These are phyloP conservation scores for Lasiosphaeria miniovina DNA, from an alignment of 495 filamentous ascomycete species.

Conservation along the genomic window DNA sequence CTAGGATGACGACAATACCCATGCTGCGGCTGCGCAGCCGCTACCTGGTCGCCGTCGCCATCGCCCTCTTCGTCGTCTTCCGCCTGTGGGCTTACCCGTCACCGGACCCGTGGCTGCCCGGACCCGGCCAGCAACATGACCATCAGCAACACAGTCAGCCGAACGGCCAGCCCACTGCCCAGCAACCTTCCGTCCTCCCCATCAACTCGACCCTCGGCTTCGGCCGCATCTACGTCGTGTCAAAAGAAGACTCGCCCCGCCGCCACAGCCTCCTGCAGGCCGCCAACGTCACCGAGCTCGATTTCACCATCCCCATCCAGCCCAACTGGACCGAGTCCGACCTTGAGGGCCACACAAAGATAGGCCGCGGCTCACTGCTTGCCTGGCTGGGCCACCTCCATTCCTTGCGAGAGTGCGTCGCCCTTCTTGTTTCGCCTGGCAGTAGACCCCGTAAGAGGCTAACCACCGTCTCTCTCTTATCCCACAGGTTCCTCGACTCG, in stretches of 20 bases:
- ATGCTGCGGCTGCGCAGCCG: constrained; percentile 11
- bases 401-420: constrained; percentile 9
- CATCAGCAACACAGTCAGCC: not conserved
- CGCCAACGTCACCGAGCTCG: constrained; percentile 23
- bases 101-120: constrained; percentile 4
- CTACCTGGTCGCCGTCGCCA: constrained; percentile 7
- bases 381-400: constrained; percentile 21
- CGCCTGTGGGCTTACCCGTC: constrained; percentile 14
- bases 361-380: constrained; percentile 16
- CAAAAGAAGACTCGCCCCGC: constrained; percentile 13
- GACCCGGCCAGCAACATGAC: constrained; percentile 3
- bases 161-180: no score
- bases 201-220: constrained; percentile 33
- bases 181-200: not conserved
- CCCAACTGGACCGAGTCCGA: constrained; percentile 14
- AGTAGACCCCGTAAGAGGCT: not conserved
- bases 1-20: constrained; percentile 15
- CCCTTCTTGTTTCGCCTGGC: not conserved
- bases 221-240: constrained; percentile 32
- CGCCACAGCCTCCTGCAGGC: constrained; percentile 15
- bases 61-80: constrained; percentile 10
- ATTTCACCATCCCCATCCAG: constrained; percentile 29
- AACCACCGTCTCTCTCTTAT: not conserved
- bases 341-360: constrained; percentile 9
- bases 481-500: constrained; percentile 33